Percentiles rank a stretch among this genome's conserved stretches.
Evolutionary conservation across 768 basidiomycete genomes (phyloP).

Genomic region (Tephrocybe sp.): DNA sequence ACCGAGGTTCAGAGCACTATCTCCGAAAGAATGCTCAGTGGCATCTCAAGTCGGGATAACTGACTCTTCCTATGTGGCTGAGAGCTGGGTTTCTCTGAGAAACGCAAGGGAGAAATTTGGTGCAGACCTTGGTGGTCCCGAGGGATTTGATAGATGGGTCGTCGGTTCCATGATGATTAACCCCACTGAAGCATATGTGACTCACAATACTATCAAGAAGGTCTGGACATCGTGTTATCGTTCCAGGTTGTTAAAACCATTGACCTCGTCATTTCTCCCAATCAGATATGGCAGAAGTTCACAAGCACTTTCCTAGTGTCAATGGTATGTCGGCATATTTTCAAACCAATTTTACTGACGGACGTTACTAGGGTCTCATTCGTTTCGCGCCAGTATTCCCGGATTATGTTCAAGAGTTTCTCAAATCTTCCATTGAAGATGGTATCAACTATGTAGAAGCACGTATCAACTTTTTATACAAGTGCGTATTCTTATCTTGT

Average conservation of each 20-base stretch:
- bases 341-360: background rate
- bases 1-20: conserved; percentile 55
- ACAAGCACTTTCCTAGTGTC: conserved; percentile 48
- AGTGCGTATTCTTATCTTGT: conserved; percentile 33
- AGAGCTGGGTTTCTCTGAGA: conserved; percentile 53
- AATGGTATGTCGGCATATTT: conserved; percentile 31
- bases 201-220: conserved; percentile 68
- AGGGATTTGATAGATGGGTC: conserved; percentile 70
- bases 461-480: conserved; percentile 60
- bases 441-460: conserved; percentile 71
- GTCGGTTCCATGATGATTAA: conserved; percentile 60
- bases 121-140: conserved; percentile 49
- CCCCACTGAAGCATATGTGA: conserved; percentile 68
- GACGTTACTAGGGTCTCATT: conserved; percentile 34
- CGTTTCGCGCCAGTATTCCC: conserved; percentile 55
- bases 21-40: conserved; percentile 29
- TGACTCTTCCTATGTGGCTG: conserved; percentile 38
- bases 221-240: conserved; percentile 25
- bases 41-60: conserved; percentile 29
- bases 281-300: conserved; percentile 78
- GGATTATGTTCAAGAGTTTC: conserved; percentile 61
- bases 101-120: conserved; percentile 54
- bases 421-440: conserved; percentile 61
- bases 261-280: background rate
- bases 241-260: background rate